Conservation (phyloP, 192 early-diverging fungal species). For the Funneliformis mosseae region DNA sequence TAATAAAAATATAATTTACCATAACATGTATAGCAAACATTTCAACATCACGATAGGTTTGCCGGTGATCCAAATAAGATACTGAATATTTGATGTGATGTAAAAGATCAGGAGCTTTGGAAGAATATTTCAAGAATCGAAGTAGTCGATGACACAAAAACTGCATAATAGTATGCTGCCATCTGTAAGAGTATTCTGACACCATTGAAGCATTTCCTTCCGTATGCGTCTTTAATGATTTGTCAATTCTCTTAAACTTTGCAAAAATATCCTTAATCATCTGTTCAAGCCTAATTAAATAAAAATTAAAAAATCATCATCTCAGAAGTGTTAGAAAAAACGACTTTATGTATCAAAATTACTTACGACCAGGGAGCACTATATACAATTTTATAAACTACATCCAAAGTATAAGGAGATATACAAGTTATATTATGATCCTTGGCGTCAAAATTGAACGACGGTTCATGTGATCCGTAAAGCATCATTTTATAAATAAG, state of each 20-base stretch:
- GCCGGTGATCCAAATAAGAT: constrained; percentile 64
- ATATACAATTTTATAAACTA: constrained; percentile 76
- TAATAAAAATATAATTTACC: constrained; percentile 40
- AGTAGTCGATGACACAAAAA: constrained; percentile 73
- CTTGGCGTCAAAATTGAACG: background rate
- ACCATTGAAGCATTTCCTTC: constrained; percentile 40
- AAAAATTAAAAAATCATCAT: background rate
- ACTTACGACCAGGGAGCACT: constrained; percentile 73
- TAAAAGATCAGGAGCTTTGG: constrained; percentile 64
- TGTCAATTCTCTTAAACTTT: constrained; percentile 69
- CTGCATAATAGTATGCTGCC: constrained; percentile 75
- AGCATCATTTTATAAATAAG: constrained; percentile 77
- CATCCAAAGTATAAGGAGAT: constrained; percentile 73
- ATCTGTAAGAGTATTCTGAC: constrained; percentile 55
- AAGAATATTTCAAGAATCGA: constrained; percentile 73
- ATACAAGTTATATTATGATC: constrained; percentile 56
- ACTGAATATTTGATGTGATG: constrained; percentile 70
- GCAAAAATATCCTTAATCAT: constrained; percentile 76
- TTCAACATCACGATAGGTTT: constrained; percentile 69
- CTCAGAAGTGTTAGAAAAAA: background rate
- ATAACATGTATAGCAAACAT: constrained; percentile 62
- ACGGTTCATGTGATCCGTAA: constrained; percentile 61
- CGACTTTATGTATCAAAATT: background rate
- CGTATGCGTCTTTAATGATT: constrained; percentile 51
- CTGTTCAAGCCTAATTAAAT: constrained; percentile 51